Base-by-base conservation (phyloP, 1,284 basidiomycete species). In the Austroboletus niveus region DNA sequence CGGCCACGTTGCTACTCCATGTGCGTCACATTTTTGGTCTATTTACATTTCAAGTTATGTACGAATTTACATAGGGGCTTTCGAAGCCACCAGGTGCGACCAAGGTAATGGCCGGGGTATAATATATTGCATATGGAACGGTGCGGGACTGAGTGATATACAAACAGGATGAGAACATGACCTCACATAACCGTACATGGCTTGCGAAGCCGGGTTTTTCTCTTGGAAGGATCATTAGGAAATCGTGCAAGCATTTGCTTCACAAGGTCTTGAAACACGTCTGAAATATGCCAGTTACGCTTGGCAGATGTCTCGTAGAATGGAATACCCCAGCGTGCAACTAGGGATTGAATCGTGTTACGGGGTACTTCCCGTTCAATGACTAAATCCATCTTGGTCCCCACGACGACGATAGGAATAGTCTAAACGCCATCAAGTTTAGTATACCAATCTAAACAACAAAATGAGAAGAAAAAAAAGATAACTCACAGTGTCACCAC, bases 261-360 rank as follows among this genome's bases (percentile, higher is more conserved):
- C 42, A 90, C 71, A 35, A 93, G 75, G 55, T 89, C 87, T 57
- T 89, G 83, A 63, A 94, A 93, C 11, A 89, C 87, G 42, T 89
- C 87, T 10, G 73, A 72, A 47, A 93, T 78, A 62, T 92, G 84
- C 86, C 88, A 90, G 60, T 91, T 84, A 51, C 80, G 77, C 66
- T 92, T 89, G 7, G 91, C 88, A 5, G 85, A 89, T 3, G 91
- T 92, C 71, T 94, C 92, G 68, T 88, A 93, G 64, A 91, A 89
- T 1, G 89, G 87, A 20, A 90, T 70, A 42, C 76, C 75, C 91
- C 91, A 93, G 8, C 76, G 73, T 42, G 71, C 72, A 8, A 85
- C 81, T 8, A 92, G 76, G 9, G 79, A 71, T 59, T 87, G 80
- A 41, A 92, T 87, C 0, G 80, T 81, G 42, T 71, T 75, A 41